Base-by-base conservation (phyloP, 2,329 filamentous ascomycete genomes). In the Leptographium radiaticola region DNA sequence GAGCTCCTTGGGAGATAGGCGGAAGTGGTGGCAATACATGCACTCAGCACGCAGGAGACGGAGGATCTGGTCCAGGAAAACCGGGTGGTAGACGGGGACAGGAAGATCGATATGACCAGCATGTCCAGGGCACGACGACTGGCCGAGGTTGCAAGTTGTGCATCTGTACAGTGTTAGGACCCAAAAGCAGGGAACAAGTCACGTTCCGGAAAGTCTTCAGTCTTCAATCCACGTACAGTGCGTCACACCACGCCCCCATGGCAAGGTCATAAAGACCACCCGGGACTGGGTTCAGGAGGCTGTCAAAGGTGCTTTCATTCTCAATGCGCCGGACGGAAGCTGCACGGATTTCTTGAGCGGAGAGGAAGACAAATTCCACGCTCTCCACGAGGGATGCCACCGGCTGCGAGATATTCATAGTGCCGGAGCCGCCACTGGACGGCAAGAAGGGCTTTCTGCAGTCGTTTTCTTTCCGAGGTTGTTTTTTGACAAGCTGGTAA, bases 321-420 rank as follows among this genome's bases (percentile, higher is more conserved):
- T 94, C 86, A 62, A 98, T 95, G 69, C 84, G 83, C 74, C 93
- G 93, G 61, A 96, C 93, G 10, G 93, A 98, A 62, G 97, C 82
- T 57, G 83, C 79, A 66, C 84, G 83, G 66, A 98, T 89, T 68
- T 98, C 91, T 57, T 84, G 76, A 51, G 83, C 76, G 20, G 86
- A 82, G 61, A 97, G 81, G 65, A 94, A 88, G 47, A 82, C 84
- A 69, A 98, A 98, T 67, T 94, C 87, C 64, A 98, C 88, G 66
- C 84, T 85, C 67, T 85, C 80, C 64, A 98, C 86, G 66, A 83
- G 77, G 64, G 89, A 94, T 59, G 86, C 78, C 58, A 95, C 80
- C 46, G 93, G 90, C 65, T 90, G 87, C 58, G 86, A 81, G 63
- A 85, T 80, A 66, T 86, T 86, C 82, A 85, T 84, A 60, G 44